Conservation (phyloP, 768 basidiomycete genomes). For the Ramaria rubella region DNA sequence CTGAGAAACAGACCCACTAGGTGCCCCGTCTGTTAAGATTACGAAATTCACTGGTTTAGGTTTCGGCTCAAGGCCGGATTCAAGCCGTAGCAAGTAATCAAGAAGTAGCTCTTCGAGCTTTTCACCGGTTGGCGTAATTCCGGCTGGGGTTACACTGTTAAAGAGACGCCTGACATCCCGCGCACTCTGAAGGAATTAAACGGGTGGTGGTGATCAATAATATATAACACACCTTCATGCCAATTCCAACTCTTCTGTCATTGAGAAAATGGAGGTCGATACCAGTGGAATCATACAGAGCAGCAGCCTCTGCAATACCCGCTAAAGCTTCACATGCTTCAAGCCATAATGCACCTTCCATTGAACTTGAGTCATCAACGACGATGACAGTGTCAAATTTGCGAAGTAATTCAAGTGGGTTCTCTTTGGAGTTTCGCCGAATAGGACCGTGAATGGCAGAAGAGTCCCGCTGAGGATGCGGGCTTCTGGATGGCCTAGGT, state of each 20-base stretch:
- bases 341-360: constrained; percentile 43
- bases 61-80: constrained; percentile 22
- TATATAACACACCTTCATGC: constrained; percentile 32
- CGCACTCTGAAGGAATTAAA: constrained; percentile 27
- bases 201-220: background rate
- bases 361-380: constrained; percentile 57
- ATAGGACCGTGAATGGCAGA: background rate
- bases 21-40: constrained; percentile 57
- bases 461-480: background rate
- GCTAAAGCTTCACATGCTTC: constrained; percentile 45
- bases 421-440: background rate
- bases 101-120: constrained; percentile 34
- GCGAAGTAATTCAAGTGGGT: constrained; percentile 4
- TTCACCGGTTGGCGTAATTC: constrained; percentile 40
- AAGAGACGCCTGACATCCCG: constrained; percentile 37
- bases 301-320: constrained; percentile 41
- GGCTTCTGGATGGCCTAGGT: background rate
- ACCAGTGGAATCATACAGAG: constrained; percentile 48
- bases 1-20: constrained; percentile 34
- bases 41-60: constrained; percentile 55
- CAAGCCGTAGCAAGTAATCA: constrained; percentile 31
- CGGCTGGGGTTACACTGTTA: constrained; percentile 34
- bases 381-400: constrained; percentile 53
- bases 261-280: constrained; percentile 62
- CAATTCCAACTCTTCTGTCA: constrained; percentile 23